A percentile compares a stretch with the other conserved stretches of the same genome.
Conservation (phyloP, 495 filamentous ascomycete genomes). For the Talaromyces stipitatus region DNA sequence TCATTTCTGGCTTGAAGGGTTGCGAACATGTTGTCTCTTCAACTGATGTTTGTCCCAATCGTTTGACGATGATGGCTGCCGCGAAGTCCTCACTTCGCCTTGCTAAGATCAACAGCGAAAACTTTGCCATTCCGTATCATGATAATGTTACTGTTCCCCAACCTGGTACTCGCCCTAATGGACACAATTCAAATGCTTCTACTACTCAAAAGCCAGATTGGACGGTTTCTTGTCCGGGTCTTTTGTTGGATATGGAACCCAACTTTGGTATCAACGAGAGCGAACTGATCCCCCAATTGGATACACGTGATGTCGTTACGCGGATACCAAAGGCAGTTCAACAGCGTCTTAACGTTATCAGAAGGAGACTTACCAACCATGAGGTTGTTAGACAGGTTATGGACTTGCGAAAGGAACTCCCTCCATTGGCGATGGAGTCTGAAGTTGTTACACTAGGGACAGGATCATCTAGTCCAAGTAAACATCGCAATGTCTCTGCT, state of each 20-base stretch:
- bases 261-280: conserved; percentile 44
- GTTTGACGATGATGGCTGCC: conserved; percentile 55
- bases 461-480: conserved; percentile 79
- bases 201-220: conserved; percentile 23
- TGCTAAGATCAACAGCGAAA: conserved; percentile 57
- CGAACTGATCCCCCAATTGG: conserved; percentile 41
- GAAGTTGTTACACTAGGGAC: conserved; percentile 87
- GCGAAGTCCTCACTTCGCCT: conserved; percentile 57
- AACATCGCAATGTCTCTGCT: conserved; percentile 90
- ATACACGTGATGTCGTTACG: conserved; percentile 32
- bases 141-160: conserved; percentile 42
- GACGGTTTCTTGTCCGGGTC: conserved; percentile 29
- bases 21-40: conserved; percentile 72
- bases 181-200: conserved; percentile 1
- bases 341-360: conserved; percentile 22
- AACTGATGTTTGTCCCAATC: conserved; percentile 62
- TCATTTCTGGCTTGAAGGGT: conserved; percentile 53
- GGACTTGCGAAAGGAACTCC: conserved; percentile 44
- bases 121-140: conserved; percentile 58
- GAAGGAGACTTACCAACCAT: conserved; percentile 17
- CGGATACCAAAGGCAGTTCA: conserved; percentile 39
- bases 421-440: conserved; percentile 50
- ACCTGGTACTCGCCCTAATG: conserved; percentile 7
- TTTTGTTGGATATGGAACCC: conserved; percentile 60
- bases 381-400: conserved; percentile 24